A percentile compares a stretch with the other conserved stretches of the same genome.
phyloP scores from a whole-genome alignment of 176 grass and related monocot species.

The maize (Zea mays) region DNA sequence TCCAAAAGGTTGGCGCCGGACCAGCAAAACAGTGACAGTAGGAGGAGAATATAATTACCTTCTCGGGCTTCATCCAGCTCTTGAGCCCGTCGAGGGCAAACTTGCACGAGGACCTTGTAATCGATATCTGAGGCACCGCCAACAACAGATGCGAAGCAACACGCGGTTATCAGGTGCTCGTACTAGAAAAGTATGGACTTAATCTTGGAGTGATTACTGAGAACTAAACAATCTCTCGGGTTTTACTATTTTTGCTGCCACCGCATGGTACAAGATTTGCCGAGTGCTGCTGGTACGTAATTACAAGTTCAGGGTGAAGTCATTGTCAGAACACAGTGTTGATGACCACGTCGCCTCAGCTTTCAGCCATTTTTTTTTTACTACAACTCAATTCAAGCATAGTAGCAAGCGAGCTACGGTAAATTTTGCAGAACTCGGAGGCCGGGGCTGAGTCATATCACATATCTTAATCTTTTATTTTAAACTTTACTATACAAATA shows the following conservation, averaged over 20 bases:
- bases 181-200: not conserved
- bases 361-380: too few species aligned
- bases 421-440: not conserved
- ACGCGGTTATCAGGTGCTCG: not conserved
- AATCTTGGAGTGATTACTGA: not conserved
- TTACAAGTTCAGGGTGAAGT: too few species aligned
- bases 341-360: too few species aligned
- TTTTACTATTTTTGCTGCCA: too few species aligned
- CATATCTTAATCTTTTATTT: too few species aligned
- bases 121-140: conserved; percentile 50
- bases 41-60: conserved; percentile 38
- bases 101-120: conserved; percentile 52
- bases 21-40: not conserved
- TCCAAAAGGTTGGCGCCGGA: not conserved
- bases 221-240: not conserved
- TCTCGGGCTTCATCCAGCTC: conserved; percentile 89
- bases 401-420: too few species aligned
- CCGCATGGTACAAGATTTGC: too few species aligned
- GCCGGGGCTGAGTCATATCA: too few species aligned
- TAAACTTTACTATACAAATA: too few species aligned
- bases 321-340: too few species aligned
- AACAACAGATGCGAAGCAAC: conserved; percentile 1
- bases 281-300: too few species aligned
- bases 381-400: too few species aligned
- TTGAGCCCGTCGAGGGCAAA: conserved; percentile 72